These are phyloP conservation scores for Cyathus striatus DNA, from an alignment of 768 basidiomycete genomes.

Conservation along the genomic window DNA sequence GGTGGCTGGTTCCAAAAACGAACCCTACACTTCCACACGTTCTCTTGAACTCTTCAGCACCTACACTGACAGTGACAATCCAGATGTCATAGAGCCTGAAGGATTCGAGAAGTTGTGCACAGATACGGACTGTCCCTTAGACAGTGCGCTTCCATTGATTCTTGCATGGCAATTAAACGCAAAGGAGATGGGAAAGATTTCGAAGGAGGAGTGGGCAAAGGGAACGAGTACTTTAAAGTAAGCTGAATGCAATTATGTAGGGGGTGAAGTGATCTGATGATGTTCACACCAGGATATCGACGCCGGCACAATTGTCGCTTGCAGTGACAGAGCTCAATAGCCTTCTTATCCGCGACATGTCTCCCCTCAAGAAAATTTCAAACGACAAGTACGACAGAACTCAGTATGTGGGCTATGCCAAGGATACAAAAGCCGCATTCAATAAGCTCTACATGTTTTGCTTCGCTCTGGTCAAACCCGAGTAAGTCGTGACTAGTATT, in stretches of 20 bases:
- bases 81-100: constrained; percentile 60
- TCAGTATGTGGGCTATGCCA: constrained; percentile 44
- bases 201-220: constrained; percentile 64
- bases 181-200: constrained; percentile 69
- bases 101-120: constrained; percentile 68
- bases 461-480: constrained; percentile 65
- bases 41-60: constrained; percentile 52
- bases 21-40: constrained; percentile 47
- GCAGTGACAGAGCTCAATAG: constrained; percentile 59
- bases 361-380: constrained; percentile 31
- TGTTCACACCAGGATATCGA: constrained; percentile 32
- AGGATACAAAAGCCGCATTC: constrained; percentile 49
- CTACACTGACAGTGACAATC: constrained; percentile 55
- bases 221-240: constrained; percentile 39
- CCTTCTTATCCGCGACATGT: constrained; percentile 49
- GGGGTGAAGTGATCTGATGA: constrained; percentile 4
- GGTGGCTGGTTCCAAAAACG: constrained; percentile 16
- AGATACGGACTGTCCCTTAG: constrained; percentile 68
- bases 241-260: constrained; percentile 6
- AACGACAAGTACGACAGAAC: constrained; percentile 51
- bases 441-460: constrained; percentile 64
- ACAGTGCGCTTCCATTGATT: constrained; percentile 66
- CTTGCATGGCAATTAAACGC: constrained; percentile 73
- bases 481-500: constrained; percentile 38
- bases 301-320: constrained; percentile 39